phyloP scores from a whole-genome alignment of 768 basidiomycete genomes.

The Suillus brevipes region DNA sequence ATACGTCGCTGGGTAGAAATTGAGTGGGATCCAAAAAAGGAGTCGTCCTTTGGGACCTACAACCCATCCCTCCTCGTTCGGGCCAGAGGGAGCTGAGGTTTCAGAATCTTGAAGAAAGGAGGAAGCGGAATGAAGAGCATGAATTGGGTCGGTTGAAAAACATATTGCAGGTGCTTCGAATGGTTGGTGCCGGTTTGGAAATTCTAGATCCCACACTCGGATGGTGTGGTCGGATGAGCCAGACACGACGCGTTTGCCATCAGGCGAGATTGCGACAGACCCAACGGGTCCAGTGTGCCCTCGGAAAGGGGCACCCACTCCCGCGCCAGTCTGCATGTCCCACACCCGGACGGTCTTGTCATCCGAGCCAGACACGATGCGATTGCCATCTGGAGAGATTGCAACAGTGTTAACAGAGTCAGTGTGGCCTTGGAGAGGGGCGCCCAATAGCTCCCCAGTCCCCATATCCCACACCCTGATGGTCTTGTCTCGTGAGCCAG shows the following conservation, averaged over 20 bases:
- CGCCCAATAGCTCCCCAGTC: not conserved
- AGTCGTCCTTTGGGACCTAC: not conserved
- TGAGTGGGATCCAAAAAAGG: constrained; percentile 3
- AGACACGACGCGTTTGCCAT: not conserved
- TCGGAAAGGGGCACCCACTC: not conserved
- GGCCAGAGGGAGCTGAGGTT: not conserved
- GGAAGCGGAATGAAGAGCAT: not conserved
- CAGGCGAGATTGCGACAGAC: constrained; percentile 2
- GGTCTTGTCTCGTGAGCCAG: too few relatives aligned
- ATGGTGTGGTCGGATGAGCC: not conserved
- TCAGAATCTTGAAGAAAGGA: not conserved
- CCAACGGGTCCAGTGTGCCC: fast-evolving
- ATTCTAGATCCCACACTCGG: not conserved
- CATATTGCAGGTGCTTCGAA: too few relatives aligned
- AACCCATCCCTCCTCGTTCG: not conserved
- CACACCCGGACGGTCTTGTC: not conserved
- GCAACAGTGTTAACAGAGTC: not conserved
- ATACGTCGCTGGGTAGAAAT: not conserved
- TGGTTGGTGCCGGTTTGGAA: not conserved
- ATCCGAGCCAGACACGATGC: not conserved
- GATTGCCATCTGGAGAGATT: not conserved
- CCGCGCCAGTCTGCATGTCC: not conserved
- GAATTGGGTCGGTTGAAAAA: not conserved
- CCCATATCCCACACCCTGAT: too few relatives aligned
- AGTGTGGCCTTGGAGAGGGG: not conserved